Base-by-base conservation (phyloP, 495 filamentous ascomycete species). In the Neurospora sp. region DNA sequence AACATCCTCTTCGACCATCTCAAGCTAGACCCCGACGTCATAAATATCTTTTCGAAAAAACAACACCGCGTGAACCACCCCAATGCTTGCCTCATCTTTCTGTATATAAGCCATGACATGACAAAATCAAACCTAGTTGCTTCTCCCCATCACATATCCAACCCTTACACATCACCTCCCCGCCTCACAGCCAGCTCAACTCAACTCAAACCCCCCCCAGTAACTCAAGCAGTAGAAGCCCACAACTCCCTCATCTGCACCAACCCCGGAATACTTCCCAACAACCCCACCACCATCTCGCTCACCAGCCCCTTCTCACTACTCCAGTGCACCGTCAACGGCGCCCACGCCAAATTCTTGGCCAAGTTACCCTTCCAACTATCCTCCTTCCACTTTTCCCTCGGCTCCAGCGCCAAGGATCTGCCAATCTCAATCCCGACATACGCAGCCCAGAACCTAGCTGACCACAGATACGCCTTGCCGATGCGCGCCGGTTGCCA, bases 321-420 rank as follows among this genome's bases (percentile, higher is more conserved):
- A 77, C 92, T 92, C 92, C 92, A 97, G 83, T 97, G 95, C 38
- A 97, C 78, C 48, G 87, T 89, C 71, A 89, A 77, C 72, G 86
- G 87, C 40, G 86, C 86, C 83, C 83, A 89, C 39, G 87, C 87
- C 72, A 84, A 74, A 75, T 89, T 88, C 41, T 82, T 76, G 20
- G 82, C 74, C 68, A 88, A 70, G 72, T 81, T 83, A 74, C 76
- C 84, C 72, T 76, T 80, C 87, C 86, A 87, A 6, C 53, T 65
- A 16, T 65, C 53, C 44, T 76, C 73, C 16, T 73, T 79, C 69
- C 71, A 74, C 84, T 81, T 86, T 73, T 73, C 82, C 44, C 78
- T 79, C 70, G 87, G 82, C 73, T 86, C 79, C 68, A 75, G 76
- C 8, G 87, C 81, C 75, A 84, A 80, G 40, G 97, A 81, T 59